These are phyloP conservation scores for Kregervanrija pseudodelftensis DNA, from an alignment of 805 yeast genomes.

Conservation along the genomic window DNA sequence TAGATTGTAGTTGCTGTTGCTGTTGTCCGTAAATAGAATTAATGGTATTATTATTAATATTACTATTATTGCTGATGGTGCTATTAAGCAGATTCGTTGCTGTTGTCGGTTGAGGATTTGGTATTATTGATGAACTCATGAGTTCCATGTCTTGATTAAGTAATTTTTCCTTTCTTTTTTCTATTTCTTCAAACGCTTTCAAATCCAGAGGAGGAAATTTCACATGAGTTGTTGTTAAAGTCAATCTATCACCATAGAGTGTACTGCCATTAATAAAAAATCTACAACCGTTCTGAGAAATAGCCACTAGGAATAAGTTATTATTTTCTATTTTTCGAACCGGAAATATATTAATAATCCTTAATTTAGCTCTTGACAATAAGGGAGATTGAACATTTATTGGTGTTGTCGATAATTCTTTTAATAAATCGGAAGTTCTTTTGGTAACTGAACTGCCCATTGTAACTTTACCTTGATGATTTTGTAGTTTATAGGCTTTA, in stretches of 20 bases:
- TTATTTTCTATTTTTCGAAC: constrained; percentile 58
- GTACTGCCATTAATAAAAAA: constrained; percentile 51
- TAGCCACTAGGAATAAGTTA: constrained; percentile 66
- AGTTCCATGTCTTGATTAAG: constrained; percentile 26
- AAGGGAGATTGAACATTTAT: constrained; percentile 33
- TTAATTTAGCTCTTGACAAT: constrained; percentile 46
- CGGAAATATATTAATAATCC: constrained; percentile 56
- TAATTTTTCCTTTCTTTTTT: constrained; percentile 31
- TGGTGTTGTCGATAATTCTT: constrained; percentile 35
- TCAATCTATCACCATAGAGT: constrained; percentile 27
- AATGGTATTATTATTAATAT: constrained; percentile 1
- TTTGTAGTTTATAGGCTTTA: constrained; percentile 60
- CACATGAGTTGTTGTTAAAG: constrained; percentile 30
- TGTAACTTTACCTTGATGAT: constrained; percentile 29
- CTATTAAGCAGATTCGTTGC: too few species aligned
- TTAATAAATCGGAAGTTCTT: constrained; percentile 39
- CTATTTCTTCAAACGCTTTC: constrained; percentile 23
- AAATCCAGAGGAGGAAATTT: constrained; percentile 40
- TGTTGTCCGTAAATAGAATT: too few species aligned
- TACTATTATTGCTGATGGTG: background rate
- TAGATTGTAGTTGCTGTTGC: background rate
- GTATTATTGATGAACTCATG: constrained; percentile 14
- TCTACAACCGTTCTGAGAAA: constrained; percentile 80
- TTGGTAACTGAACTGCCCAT: constrained; percentile 28
- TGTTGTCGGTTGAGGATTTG: background rate